Evolutionary conservation across 139 green algal species (phyloP).

Genomic region (Chlorella sp.): DNA sequence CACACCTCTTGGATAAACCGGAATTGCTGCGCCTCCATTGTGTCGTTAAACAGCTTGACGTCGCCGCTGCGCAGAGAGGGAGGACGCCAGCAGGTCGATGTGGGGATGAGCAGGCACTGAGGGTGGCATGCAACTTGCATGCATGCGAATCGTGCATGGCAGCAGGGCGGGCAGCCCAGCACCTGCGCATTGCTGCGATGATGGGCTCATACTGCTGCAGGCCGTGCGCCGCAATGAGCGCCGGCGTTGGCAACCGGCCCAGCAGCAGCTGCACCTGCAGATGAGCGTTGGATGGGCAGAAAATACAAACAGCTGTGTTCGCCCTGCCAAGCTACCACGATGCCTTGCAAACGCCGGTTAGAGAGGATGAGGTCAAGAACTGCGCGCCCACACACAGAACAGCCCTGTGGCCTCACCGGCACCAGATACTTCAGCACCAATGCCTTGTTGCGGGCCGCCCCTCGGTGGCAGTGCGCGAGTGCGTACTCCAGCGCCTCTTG

Average conservation of each 20-base stretch:
- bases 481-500: slow-evolving; percentile 69
- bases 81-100: too few species aligned
- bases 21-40: slow-evolving; percentile 56
- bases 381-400: too few species aligned
- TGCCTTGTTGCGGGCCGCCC: slow-evolving; percentile 59
- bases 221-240: slow-evolving; percentile 61
- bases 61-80: slow-evolving; percentile 44
- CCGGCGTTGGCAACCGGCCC: slow-evolving; percentile 59
- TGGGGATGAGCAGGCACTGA: too few species aligned
- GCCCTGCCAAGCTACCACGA: too few species aligned
- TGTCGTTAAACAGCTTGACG: slow-evolving; percentile 62
- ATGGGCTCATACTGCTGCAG: slow-evolving; percentile 67
- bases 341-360: too few species aligned
- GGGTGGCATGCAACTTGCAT: too few species aligned
- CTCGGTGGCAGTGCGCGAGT: slow-evolving; percentile 68
- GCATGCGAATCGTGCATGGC: too few species aligned
- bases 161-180: too few species aligned
- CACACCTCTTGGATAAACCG: slow-evolving; percentile 63
- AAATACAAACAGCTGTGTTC: too few species aligned
- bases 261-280: slow-evolving; percentile 61
- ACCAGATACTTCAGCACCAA: slow-evolving; percentile 79
- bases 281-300: too few species aligned
- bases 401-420: slow-evolving; percentile 53
- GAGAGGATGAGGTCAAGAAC: too few species aligned
- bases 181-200: slow-evolving; percentile 55